Conservation (phyloP, 805 yeast genomes). For the Blastobotrys mokoenaii region DNA sequence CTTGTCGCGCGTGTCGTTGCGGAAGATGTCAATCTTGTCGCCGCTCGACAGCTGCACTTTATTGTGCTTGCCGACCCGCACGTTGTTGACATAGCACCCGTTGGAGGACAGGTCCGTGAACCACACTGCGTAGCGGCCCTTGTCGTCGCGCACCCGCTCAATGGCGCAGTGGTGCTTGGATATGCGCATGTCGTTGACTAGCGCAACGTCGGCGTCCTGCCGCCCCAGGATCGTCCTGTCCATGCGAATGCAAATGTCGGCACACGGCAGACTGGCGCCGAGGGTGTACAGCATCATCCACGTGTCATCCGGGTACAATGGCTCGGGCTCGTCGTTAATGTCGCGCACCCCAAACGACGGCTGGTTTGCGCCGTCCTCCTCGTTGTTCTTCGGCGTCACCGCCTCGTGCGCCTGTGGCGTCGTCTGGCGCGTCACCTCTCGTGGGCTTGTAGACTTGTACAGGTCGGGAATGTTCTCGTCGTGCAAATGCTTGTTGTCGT, state of each 20-base stretch:
- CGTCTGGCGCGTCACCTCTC: not conserved
- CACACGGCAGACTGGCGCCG: constrained; percentile 36
- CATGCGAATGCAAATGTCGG: constrained; percentile 53
- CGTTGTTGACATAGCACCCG: constrained; percentile 62
- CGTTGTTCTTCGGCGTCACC: not conserved
- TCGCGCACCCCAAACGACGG: constrained; percentile 14
- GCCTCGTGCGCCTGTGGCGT: not conserved
- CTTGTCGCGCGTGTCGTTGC: not conserved
- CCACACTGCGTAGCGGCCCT: constrained; percentile 67
- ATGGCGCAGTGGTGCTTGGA: constrained; percentile 80
- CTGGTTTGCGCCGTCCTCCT: no score
- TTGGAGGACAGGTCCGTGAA: constrained; percentile 72
- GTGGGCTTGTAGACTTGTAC: not conserved
- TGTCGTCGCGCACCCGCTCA: constrained; percentile 38
- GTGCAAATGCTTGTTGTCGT: not conserved
- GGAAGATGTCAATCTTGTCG: constrained; percentile 43
- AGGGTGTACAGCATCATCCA: constrained; percentile 54
- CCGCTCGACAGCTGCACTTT: constrained; percentile 56
- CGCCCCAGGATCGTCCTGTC: constrained; percentile 71
- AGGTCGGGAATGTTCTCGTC: not conserved
- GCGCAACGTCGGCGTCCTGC: constrained; percentile 34
- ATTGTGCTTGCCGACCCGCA: constrained; percentile 49
- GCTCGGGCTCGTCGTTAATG: constrained; percentile 14
- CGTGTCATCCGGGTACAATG: constrained; percentile 35
- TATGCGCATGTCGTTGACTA: constrained; percentile 67